Evolutionary conservation across 371 early-diverging fungal species (phyloP).

Genomic region (Rhizopus delemar): DNA sequence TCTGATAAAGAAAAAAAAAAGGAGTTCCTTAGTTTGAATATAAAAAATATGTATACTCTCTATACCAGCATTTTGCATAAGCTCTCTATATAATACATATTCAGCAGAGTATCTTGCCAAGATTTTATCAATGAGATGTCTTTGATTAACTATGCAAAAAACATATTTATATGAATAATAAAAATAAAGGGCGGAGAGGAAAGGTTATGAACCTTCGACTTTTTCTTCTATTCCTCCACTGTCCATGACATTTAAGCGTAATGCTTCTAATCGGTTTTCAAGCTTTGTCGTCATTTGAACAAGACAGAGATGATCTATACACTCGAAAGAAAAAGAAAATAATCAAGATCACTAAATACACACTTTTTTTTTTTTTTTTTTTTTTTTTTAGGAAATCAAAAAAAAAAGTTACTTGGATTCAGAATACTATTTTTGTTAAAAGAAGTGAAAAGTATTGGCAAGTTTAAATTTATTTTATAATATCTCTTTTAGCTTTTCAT

Average conservation of each 20-base stretch:
- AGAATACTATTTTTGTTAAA: no score
- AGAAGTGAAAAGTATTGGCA: no score
- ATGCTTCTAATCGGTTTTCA: conserved; percentile 29
- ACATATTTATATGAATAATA: neutral
- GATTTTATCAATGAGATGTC: conserved; percentile 93
- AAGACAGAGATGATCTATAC: neutral
- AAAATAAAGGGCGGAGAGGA: neutral
- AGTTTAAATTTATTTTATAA: no score
- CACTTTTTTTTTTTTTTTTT: neutral
- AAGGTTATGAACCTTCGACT: conserved; percentile 53
- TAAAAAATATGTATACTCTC: neutral
- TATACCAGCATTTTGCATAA: conserved; percentile 67
- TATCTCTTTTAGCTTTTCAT: no score
- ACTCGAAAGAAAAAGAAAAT: neutral
- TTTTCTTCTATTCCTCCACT: conserved; percentile 58
- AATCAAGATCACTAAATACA: neutral
- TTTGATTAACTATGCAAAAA: conserved; percentile 71
- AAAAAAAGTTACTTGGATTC: no score
- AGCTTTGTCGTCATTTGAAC: conserved; percentile 3
- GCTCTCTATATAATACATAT: conserved; percentile 71
- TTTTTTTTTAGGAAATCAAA: no score
- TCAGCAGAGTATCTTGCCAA: conserved; percentile 84
- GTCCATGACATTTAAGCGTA: conserved; percentile 50
- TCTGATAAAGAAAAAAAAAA: conserved; percentile 34
- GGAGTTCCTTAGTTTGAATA: neutral